These are phyloP conservation scores for Hura crepitans DNA, from an alignment of 441 rosid genomes.

Conservation along the genomic window DNA sequence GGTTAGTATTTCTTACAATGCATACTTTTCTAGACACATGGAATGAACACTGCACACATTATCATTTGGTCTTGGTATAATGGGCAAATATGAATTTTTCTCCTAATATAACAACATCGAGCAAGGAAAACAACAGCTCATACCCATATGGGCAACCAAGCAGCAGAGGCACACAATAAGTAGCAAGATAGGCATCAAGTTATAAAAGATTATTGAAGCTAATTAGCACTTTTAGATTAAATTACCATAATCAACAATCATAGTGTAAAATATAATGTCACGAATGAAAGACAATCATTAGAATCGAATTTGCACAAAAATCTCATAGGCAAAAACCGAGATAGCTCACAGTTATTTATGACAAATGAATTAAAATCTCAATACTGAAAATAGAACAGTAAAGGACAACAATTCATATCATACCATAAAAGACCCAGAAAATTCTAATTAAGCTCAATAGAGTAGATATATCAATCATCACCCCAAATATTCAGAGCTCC, in stretches of 20 bases:
- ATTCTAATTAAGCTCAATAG: background rate
- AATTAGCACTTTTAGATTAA: background rate
- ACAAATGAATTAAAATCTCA: background rate
- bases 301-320: background rate
- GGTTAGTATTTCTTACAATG: background rate
- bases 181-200: no score
- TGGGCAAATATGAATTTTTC: background rate
- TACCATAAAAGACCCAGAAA: background rate
- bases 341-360: background rate
- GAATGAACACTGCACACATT: background rate
- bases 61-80: background rate
- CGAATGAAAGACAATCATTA: background rate
- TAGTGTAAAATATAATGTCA: background rate
- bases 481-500: background rate
- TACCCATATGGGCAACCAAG: background rate
- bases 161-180: no score
- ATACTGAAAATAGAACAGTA: background rate
- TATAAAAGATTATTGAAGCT: no score
- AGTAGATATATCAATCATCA: background rate
- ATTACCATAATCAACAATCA: background rate
- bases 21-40: background rate
- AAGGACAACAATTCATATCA: background rate
- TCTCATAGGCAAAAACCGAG: background rate
- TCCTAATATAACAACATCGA: background rate
- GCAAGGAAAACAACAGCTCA: constrained; percentile 2